phyloP scores from a whole-genome alignment of 306 rosid species.

The Rosa lucieae region DNA sequence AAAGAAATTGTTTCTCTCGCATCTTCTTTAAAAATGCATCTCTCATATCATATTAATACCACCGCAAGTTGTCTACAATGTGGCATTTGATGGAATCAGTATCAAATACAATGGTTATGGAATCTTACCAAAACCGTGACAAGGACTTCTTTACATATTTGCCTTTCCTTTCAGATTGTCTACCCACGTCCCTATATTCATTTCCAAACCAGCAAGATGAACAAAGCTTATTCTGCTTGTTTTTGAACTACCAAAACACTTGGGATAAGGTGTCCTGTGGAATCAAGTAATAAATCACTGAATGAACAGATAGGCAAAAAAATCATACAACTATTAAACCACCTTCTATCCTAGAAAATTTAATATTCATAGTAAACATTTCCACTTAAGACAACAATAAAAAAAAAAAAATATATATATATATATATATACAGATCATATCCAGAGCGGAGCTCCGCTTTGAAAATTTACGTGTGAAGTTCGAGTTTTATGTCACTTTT shows the following conservation, averaged over 20 bases:
- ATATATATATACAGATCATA: no score
- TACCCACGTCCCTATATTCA: slow-evolving; percentile 57
- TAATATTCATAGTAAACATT: not conserved
- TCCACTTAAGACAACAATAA: not conserved
- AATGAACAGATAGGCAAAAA: not conserved
- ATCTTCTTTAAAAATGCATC: not conserved
- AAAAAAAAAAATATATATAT: not conserved
- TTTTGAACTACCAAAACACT: slow-evolving; percentile 85
- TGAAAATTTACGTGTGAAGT: no score
- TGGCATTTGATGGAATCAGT: not conserved
- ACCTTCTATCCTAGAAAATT: not conserved
- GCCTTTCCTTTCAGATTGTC: slow-evolving; percentile 56
- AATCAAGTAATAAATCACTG: slow-evolving; percentile 4
- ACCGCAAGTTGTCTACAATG: not conserved
- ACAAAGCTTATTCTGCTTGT: slow-evolving; percentile 87
- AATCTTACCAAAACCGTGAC: slow-evolving; percentile 81
- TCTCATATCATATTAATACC: not conserved
- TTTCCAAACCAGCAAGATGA: slow-evolving; percentile 88
- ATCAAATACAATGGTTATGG: slow-evolving; percentile 6
- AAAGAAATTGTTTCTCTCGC: no score
- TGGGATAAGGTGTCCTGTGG: slow-evolving; percentile 63
- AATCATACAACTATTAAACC: not conserved
- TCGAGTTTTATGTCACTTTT: no score
- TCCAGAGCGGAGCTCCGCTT: no score
- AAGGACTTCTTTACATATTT: slow-evolving; percentile 78